These are phyloP conservation scores for Sungouiozyma intestinalis DNA, from an alignment of 805 yeast genomes.

Conservation along the genomic window DNA sequence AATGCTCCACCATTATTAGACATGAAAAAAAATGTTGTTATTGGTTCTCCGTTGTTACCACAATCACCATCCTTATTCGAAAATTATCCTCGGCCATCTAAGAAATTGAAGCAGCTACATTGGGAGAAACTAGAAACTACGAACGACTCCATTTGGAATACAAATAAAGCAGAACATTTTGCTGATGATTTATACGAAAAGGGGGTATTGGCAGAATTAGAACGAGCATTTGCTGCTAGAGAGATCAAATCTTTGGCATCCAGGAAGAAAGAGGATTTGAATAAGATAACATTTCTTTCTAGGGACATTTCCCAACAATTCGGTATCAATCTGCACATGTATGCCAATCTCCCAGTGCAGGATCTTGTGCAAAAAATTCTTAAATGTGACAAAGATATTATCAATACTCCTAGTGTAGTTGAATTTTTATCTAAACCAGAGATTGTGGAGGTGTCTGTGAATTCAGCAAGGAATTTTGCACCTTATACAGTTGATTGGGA, in stretches of 20 bases:
- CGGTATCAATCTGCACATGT: constrained; percentile 84
- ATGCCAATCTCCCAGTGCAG: constrained; percentile 48
- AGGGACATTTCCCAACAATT: constrained; percentile 89
- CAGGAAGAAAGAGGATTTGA: constrained; percentile 37
- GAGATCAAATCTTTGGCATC: constrained; percentile 44
- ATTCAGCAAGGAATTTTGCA: constrained; percentile 56
- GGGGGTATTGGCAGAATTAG: constrained; percentile 80
- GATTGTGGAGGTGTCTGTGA: constrained; percentile 63
- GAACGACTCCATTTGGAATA: constrained; percentile 79
- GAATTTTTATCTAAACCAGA: constrained; percentile 77
- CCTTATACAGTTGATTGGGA: constrained; percentile 76
- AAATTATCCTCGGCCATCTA: constrained; percentile 54
- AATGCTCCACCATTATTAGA: constrained; percentile 31
- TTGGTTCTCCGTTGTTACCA: constrained; percentile 27
- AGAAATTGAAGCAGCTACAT: constrained; percentile 84
- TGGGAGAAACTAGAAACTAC: constrained; percentile 91
- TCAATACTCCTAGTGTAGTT: constrained; percentile 60
- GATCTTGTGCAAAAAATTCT: constrained; percentile 63
- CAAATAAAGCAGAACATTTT: constrained; percentile 43
- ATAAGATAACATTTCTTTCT: constrained; percentile 59
- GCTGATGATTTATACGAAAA: constrained; percentile 56
- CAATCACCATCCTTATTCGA: constrained; percentile 33
- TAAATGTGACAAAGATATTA: constrained; percentile 61
- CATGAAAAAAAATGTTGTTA: constrained; percentile 6
- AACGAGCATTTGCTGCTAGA: constrained; percentile 77